Conservation (phyloP, 129 eudicot genomes). For the Flaveria sonorensis region DNA sequence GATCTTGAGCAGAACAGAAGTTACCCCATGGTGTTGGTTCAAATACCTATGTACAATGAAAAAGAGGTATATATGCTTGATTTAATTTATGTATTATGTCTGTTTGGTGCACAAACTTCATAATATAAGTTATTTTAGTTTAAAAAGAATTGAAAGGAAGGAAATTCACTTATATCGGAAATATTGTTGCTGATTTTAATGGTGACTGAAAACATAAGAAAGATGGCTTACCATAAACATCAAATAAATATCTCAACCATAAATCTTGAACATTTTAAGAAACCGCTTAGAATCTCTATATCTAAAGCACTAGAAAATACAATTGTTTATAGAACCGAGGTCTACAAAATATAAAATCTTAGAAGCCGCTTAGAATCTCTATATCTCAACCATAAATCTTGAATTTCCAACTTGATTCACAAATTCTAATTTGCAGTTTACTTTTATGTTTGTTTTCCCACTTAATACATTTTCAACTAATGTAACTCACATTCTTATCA, state of each 20-base stretch:
- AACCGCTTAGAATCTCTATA: not conserved
- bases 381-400: too few relatives aligned
- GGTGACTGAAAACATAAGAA: too few relatives aligned
- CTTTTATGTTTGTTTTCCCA: not conserved
- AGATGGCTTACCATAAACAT: not conserved
- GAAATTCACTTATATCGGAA: too few relatives aligned
- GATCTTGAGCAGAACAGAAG: constrained; percentile 64
- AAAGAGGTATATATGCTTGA: constrained; percentile 61
- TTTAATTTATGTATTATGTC: constrained; percentile 4
- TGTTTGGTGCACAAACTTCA: constrained; percentile 28
- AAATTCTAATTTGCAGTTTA: not conserved
- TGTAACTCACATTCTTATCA: constrained; percentile 29
- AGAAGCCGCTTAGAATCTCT: too few relatives aligned
- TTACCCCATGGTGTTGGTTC: constrained; percentile 73
- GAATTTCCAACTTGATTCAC: not conserved
- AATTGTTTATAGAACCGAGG: too few relatives aligned
- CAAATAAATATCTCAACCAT: not conserved
- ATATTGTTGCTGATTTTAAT: too few relatives aligned
- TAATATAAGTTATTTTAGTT: not conserved
- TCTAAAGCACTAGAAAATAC: too few relatives aligned
- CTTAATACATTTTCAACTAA: not conserved
- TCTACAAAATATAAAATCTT: too few relatives aligned
- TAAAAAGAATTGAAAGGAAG: too few relatives aligned
- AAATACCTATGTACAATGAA: constrained; percentile 87
- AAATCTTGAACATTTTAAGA: not conserved